Evolutionary conservation across 1,139 yeast species (phyloP).

Genomic region (Lodderomyces orthopsilosis): DNA sequence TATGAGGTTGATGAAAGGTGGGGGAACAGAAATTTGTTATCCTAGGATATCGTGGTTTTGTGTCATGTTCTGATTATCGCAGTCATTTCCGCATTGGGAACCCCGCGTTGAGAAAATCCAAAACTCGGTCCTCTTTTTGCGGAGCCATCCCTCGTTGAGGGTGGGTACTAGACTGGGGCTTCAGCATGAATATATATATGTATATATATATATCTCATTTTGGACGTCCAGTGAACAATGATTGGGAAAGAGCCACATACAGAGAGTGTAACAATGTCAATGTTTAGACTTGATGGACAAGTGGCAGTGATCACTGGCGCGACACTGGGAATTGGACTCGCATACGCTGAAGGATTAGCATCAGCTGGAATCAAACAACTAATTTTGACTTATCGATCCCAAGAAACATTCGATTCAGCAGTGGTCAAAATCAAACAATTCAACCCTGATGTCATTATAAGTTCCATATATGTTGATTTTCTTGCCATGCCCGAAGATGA

Average conservation of each 20-base stretch:
- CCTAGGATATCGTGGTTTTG: background rate
- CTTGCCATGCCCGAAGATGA: slow-evolving; percentile 17
- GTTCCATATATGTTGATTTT: slow-evolving; percentile 21
- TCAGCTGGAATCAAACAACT: slow-evolving; percentile 31
- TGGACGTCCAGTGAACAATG: too few species aligned
- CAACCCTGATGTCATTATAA: slow-evolving; percentile 21
- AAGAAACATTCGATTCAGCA: slow-evolving; percentile 17
- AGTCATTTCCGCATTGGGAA: too few species aligned
- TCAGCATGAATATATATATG: too few species aligned
- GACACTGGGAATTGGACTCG: slow-evolving; percentile 34
- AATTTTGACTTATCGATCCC: slow-evolving; percentile 25
- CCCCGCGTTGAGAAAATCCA: too few species aligned
- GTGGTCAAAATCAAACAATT: slow-evolving; percentile 17
- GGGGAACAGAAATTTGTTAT: background rate
- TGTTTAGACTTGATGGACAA: slow-evolving; percentile 32
- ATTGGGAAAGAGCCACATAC: too few species aligned
- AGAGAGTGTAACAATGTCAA: too few species aligned
- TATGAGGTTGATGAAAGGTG: background rate
- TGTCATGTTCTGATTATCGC: background rate
- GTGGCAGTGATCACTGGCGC: slow-evolving; percentile 36
- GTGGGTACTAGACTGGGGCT: too few species aligned
- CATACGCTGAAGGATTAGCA: slow-evolving; percentile 35
- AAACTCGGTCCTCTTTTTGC: too few species aligned
- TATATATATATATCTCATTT: too few species aligned
- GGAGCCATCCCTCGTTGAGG: too few species aligned